phyloP scores from a whole-genome alignment of 2,329 filamentous ascomycete species.

The Colletotrichum sp. region DNA sequence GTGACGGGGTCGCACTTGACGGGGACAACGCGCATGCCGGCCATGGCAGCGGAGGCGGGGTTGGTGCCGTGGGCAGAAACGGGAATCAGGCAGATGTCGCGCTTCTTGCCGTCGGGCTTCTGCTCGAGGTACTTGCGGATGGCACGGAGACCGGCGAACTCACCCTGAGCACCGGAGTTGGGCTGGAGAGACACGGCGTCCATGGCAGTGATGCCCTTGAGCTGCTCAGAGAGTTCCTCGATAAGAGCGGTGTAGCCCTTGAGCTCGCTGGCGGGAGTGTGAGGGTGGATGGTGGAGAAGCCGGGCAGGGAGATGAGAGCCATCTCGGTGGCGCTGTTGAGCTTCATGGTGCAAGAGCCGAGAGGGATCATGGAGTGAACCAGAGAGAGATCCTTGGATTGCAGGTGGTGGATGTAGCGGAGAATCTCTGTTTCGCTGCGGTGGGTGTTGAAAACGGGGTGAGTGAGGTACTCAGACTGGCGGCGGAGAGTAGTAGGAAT shows the following conservation, averaged over 20 bases:
- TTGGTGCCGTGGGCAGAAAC: constrained; percentile 97
- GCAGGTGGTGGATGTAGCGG: constrained; percentile 90
- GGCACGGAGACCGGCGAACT: constrained; percentile 87
- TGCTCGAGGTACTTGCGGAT: constrained; percentile 85
- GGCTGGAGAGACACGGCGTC: constrained; percentile 89
- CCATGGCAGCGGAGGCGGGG: constrained; percentile 93
- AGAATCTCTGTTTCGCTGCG: constrained; percentile 95
- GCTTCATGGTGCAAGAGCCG: constrained; percentile 98
- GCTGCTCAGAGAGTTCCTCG: constrained; percentile 73
- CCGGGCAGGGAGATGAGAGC: constrained; percentile 78
- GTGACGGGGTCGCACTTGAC: constrained; percentile 89
- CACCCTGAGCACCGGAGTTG: constrained; percentile 94
- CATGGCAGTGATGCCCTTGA: constrained; percentile 87
- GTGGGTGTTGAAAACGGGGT: constrained; percentile 93
- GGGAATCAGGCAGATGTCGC: constrained; percentile 92
- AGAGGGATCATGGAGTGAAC: constrained; percentile 98
- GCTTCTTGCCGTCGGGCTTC: constrained; percentile 65
- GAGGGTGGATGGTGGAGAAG: constrained; percentile 83
- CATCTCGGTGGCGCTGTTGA: constrained; percentile 95
- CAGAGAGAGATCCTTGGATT: constrained; percentile 92
- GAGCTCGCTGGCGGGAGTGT: constrained; percentile 67
- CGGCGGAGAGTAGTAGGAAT: constrained; percentile 69
- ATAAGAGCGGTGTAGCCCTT: constrained; percentile 75
- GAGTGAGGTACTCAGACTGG: constrained; percentile 78
- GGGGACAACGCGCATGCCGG: constrained; percentile 90